Conservation (phyloP, 2,329 filamentous ascomycete genomes). For the Chrysoporthe austroafricana region DNA sequence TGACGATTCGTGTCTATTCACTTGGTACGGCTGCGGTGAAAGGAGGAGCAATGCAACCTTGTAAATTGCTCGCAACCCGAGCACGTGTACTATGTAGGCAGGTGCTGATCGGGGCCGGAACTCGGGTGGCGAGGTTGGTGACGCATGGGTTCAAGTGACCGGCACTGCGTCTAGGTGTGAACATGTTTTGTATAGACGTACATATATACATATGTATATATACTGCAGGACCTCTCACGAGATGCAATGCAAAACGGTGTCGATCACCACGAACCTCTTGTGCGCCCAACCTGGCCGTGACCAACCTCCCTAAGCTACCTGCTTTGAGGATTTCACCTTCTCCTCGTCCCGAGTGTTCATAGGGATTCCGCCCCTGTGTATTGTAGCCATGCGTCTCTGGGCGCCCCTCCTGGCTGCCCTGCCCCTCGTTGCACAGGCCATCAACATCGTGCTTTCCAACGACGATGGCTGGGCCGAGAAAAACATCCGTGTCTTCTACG, state of each 20-base stretch:
- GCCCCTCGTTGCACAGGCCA: background rate
- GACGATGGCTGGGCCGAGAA: constrained; percentile 76
- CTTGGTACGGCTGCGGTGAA: background rate
- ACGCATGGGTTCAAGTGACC: background rate
- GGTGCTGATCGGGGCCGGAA: background rate
- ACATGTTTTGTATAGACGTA: too few species aligned
- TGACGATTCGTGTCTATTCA: background rate
- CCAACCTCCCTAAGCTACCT: too few species aligned
- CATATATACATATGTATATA: too few species aligned
- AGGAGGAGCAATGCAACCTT: background rate
- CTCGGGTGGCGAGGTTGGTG: background rate
- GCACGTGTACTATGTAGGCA: background rate
- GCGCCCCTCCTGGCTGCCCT: background rate
- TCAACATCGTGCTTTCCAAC: constrained; percentile 44
- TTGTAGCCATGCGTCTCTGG: constrained; percentile 14
- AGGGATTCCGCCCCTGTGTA: background rate
- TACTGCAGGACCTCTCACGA: background rate
- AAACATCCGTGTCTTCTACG: constrained; percentile 64
- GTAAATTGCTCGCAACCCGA: background rate
- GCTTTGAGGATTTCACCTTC: too few species aligned
- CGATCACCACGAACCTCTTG: background rate
- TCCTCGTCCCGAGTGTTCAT: background rate
- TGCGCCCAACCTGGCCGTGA: background rate
- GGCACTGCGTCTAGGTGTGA: background rate
- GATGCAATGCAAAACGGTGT: background rate